Evolutionary conservation across 164 flowering plant genomes (phyloP), one percentile per base, ranked within the genome.

Genomic region (Berberis vulgaris): DNA sequence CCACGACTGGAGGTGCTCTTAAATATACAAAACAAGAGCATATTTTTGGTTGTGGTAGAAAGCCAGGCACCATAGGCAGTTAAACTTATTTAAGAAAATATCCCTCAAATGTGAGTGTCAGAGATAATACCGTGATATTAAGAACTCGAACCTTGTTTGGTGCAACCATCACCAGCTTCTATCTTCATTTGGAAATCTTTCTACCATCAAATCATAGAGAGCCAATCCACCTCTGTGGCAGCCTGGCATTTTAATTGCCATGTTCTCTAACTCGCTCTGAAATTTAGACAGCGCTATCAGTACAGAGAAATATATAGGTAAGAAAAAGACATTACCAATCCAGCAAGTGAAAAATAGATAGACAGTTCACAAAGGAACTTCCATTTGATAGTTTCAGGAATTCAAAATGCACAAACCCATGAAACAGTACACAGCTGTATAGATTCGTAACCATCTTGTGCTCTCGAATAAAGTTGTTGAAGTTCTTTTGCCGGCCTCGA

Each of bases 151-250:
- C 43, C 7, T 41, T 61, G 8, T 3, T 49, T 11, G 8, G 58
- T n/a, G 41, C 38, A 12, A 55, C 40, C 41, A 49, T 41, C 54
- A 40, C 26, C 47, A 38, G 13, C 45, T 26, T 26, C 26, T 58
- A 41, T 46, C 45, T 73, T 68, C 65, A 44, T 55, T 75, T 73
- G 70, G 49, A 10, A 49, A 62, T 68, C 66, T 49, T 77, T 71
- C 77, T 42, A 69, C 44, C 98, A 93, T 86, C 81, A 85, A 62
- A 67, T 80, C 71, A 57, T 86, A 94, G 42, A 94, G 88, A 61
- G 95, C 89, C 64, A 78, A 78, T 71, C 96, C 99, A 68, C 99
- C 99, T 45, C 67, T 83, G 76, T 94, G 99, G 76, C 99, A 94
- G 47, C 99, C 99, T 59, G 99, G 99, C 99, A 94, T 94, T 73